Conservation (phyloP, 495 filamentous ascomycete genomes). For the Penicillium flavigenum region DNA sequence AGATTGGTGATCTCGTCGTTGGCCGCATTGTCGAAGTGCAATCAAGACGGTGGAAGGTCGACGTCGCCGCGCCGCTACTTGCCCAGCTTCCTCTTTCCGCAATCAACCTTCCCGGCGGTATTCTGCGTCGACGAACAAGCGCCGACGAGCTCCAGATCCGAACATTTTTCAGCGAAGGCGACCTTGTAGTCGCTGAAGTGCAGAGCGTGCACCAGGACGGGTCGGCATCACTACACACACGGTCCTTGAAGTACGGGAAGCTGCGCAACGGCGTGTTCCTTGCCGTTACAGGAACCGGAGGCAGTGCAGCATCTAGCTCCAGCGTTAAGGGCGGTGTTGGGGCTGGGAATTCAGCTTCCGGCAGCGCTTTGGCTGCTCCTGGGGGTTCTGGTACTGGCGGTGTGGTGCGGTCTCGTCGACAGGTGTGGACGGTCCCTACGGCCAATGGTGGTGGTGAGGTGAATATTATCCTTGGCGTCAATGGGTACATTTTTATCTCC, state of each 20-base stretch:
- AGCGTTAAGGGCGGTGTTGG: conserved; percentile 35
- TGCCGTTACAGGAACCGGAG: conserved; percentile 73
- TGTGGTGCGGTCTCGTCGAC: conserved; percentile 74
- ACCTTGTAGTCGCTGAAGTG: conserved; percentile 86
- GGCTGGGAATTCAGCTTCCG: conserved; percentile 24
- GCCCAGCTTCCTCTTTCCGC: conserved; percentile 78
- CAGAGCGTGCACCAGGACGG: conserved; percentile 81
- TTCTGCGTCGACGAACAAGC: conserved; percentile 83
- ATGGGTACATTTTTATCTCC: conserved; percentile 92
- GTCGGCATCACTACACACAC: conserved; percentile 80
- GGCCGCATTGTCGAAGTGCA: conserved; percentile 93
- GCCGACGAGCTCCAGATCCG: conserved; percentile 96
- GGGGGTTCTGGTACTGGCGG: conserved; percentile 47
- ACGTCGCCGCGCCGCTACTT: conserved; percentile 79
- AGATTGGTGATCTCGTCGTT: conserved; percentile 93
- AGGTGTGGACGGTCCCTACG: conserved; percentile 79
- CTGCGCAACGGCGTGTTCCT: conserved; percentile 89
- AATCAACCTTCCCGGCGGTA: conserved; percentile 94
- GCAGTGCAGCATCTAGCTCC: conserved; percentile 53
- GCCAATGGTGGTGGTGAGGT: conserved; percentile 71
- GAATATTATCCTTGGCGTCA: conserved; percentile 88
- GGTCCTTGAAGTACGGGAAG: conserved; percentile 90
- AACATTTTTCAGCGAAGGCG: conserved; percentile 87
- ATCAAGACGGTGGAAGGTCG: conserved; percentile 86
- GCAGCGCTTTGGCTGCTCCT: conserved; percentile 16